phyloP scores from a whole-genome alignment of 1,284 basidiomycete genomes.

The Mrakiaceae sp. region DNA sequence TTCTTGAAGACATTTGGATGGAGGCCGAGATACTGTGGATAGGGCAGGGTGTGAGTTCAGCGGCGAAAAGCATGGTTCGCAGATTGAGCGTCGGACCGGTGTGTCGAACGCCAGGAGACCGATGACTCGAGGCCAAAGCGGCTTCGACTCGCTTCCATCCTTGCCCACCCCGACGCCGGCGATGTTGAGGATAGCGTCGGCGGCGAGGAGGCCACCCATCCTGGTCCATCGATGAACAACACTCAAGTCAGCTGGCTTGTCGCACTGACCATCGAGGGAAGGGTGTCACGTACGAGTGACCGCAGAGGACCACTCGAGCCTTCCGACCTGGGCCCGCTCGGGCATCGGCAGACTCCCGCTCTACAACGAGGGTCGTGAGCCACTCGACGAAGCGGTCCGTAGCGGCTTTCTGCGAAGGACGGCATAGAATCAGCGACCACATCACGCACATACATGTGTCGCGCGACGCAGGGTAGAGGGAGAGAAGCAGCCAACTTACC shows the following conservation, averaged over 20 bases:
- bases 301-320: constrained; percentile 73
- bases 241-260: constrained; percentile 5
- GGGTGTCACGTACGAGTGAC: constrained; percentile 57
- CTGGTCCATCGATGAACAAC: constrained; percentile 35
- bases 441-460: too few species aligned
- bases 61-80: background rate
- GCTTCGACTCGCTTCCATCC: constrained; percentile 48
- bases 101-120: constrained; percentile 82
- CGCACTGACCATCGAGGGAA: background rate
- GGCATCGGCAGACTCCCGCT: constrained; percentile 58
- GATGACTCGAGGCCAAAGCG: constrained; percentile 70
- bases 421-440: too few species aligned
- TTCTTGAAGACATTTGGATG: constrained; percentile 82
- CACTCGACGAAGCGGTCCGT: constrained; percentile 76
- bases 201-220: constrained; percentile 80
- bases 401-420: constrained; percentile 51
- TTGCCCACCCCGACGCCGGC: constrained; percentile 29
- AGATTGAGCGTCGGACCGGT: constrained; percentile 46
- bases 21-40: constrained; percentile 62
- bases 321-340: constrained; percentile 57
- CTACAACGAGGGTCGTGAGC: constrained; percentile 67
- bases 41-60: background rate
- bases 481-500: constrained; percentile 40
- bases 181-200: constrained; percentile 70
- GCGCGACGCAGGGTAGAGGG: background rate